phyloP scores from a whole-genome alignment of 1,284 basidiomycete genomes.

The Ustilago trichophora region DNA sequence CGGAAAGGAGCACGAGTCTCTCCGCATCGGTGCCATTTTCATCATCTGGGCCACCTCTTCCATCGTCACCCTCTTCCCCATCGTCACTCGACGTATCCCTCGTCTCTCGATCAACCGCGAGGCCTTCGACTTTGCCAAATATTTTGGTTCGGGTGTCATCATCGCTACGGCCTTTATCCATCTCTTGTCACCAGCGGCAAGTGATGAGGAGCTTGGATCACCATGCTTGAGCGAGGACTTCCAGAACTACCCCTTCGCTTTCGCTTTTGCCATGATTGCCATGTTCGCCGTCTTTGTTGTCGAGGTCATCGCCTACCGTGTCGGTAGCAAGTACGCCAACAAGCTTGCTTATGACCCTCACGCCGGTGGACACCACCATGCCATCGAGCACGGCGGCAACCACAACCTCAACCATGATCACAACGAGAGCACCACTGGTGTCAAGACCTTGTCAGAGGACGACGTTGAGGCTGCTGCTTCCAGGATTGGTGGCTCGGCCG shows the following conservation, averaged over 20 bases:
- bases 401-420: slow-evolving; percentile 1
- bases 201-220: slow-evolving; percentile 52
- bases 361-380: slow-evolving; percentile 60
- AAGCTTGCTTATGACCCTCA: slow-evolving; percentile 63
- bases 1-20: slow-evolving; percentile 37
- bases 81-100: slow-evolving; percentile 74
- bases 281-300: slow-evolving; percentile 60
- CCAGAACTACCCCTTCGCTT: slow-evolving; percentile 57
- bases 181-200: slow-evolving; percentile 51
- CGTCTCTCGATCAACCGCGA: slow-evolving; percentile 60
- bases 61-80: slow-evolving; percentile 82
- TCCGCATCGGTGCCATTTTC: slow-evolving; percentile 81
- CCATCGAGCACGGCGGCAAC: slow-evolving; percentile 48
- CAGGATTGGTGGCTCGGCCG: slow-evolving; percentile 4
- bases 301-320: slow-evolving; percentile 63
- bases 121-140: slow-evolving; percentile 78
- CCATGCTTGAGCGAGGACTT: slow-evolving; percentile 57
- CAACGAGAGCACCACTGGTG: too few relatives aligned
- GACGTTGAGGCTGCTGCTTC: slow-evolving; percentile 15
- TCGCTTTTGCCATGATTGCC: slow-evolving; percentile 61
- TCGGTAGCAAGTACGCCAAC: slow-evolving; percentile 48
- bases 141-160: slow-evolving; percentile 79
- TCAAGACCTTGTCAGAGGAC: slow-evolving; percentile 6
- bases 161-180: slow-evolving; percentile 79
- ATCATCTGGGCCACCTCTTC: slow-evolving; percentile 74